Conservation (phyloP, 495 filamentous ascomycete genomes). For the Baudoinia panamericana region DNA sequence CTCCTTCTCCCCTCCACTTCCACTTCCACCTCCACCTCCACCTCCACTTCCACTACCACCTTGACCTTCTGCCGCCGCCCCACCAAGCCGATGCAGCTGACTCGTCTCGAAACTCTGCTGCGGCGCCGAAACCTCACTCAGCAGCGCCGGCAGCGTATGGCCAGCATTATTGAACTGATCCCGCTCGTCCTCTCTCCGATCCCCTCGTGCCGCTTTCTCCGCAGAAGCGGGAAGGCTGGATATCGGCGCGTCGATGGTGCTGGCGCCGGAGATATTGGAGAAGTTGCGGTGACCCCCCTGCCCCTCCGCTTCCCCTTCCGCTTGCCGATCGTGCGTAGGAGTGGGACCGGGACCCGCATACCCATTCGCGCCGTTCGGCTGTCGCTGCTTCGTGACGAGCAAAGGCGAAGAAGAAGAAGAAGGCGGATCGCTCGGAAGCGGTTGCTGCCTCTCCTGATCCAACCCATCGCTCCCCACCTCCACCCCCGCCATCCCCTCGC, state of each 20-base stretch:
- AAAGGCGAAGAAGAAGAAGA: constrained; percentile 10
- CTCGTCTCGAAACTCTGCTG: constrained; percentile 7
- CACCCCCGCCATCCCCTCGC: no score
- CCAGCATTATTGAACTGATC: no score
- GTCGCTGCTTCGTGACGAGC: constrained; percentile 1
- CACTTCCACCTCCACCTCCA: background rate
- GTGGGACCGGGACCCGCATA: no score
- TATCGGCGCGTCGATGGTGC: constrained; percentile 19
- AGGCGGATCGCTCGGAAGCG: no score
- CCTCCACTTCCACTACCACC: no score
- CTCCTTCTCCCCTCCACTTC: constrained; percentile 2
- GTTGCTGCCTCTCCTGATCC: no score
- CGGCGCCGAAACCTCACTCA: background rate
- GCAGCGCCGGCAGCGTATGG: background rate
- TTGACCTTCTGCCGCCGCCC: background rate
- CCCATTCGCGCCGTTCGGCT: background rate
- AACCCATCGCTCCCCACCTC: no score
- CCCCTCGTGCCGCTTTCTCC: background rate
- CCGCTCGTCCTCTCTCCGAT: background rate
- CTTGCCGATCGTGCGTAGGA: background rate
- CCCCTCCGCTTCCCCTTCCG: constrained; percentile 2
- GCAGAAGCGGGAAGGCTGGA: background rate
- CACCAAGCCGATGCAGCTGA: constrained; percentile 4
- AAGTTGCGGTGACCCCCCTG: constrained; percentile 11
- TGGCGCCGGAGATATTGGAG: constrained; percentile 15